These are phyloP conservation scores for Cutaneotrichosporon mucoides DNA, from an alignment of 1,284 basidiomycete species.

Conservation along the genomic window DNA sequence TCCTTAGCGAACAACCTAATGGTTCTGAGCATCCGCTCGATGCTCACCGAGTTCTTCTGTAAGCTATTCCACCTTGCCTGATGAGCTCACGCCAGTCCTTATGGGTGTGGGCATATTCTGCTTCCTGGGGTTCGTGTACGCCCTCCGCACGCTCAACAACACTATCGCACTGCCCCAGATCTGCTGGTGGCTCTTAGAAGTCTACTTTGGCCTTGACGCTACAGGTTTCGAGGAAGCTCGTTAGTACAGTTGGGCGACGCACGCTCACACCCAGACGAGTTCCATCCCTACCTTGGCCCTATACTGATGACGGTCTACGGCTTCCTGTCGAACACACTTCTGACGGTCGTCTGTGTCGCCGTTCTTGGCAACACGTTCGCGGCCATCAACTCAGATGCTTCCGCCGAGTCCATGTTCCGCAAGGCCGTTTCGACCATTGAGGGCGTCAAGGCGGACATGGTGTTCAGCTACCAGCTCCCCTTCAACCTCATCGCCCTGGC, in stretches of 20 bases:
- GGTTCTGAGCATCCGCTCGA: constrained; percentile 50
- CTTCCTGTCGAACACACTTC: constrained; percentile 73
- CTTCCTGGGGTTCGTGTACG: constrained; percentile 71
- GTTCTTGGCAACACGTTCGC: constrained; percentile 91
- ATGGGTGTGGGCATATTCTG: constrained; percentile 88
- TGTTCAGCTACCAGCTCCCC: constrained; percentile 91
- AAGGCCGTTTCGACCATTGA: constrained; percentile 85
- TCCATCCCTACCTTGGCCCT: constrained; percentile 80
- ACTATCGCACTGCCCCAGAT: constrained; percentile 27
- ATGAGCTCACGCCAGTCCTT: constrained; percentile 51
- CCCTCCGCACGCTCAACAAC: constrained; percentile 67
- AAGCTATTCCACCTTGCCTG: no score
- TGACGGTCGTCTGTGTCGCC: constrained; percentile 54
- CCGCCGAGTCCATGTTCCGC: constrained; percentile 91
- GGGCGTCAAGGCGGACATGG: constrained; percentile 64
- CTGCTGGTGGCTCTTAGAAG: constrained; percentile 50
- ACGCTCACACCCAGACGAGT: constrained; percentile 52
- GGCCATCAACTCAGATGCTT: constrained; percentile 83
- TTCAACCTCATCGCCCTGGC: constrained; percentile 77
- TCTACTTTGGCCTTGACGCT: constrained; percentile 78
- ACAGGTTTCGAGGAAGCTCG: constrained; percentile 72
- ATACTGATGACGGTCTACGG: constrained; percentile 76
- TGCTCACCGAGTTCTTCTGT: constrained; percentile 50
- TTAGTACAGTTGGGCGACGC: constrained; percentile 48
- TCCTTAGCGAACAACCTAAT: constrained; percentile 77